Evolutionary conservation across 768 basidiomycete species (phyloP).

Genomic region (Mycena amicta): DNA sequence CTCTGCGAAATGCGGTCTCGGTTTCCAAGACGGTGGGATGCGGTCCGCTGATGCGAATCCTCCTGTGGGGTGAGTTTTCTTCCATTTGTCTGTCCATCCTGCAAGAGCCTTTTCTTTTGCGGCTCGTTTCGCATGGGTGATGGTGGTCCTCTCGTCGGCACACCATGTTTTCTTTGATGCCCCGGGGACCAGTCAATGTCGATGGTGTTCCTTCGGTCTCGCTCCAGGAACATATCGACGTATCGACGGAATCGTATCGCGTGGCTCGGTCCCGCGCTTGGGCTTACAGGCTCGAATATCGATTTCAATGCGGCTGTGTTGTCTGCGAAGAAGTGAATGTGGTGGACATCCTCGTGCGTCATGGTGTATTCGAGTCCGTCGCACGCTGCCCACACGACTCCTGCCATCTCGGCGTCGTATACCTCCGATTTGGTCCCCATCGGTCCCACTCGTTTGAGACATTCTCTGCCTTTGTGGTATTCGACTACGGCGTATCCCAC

Average conservation of each 20-base stretch:
- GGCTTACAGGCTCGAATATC: conserved; percentile 24
- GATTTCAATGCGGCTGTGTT: conserved; percentile 24
- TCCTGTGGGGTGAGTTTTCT: not conserved
- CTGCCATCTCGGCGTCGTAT: conserved; percentile 31
- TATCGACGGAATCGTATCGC: conserved; percentile 2
- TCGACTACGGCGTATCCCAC: conserved; percentile 12
- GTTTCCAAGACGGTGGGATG: not conserved
- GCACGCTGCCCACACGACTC: conserved; percentile 20
- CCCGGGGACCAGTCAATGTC: conserved; percentile 13
- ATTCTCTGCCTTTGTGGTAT: conserved; percentile 20
- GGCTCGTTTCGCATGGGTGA: not conserved
- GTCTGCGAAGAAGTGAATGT: conserved; percentile 29
- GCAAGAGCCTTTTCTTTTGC: not conserved
- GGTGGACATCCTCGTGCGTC: conserved; percentile 11
- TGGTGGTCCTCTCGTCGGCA: conserved; percentile 2
- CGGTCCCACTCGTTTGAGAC: conserved; percentile 14
- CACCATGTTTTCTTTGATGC: conserved; percentile 1
- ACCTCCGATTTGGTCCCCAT: conserved; percentile 30
- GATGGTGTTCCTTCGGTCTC: not conserved
- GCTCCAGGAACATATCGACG: not conserved
- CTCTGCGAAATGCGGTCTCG: not conserved
- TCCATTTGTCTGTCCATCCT: conserved; percentile 1
- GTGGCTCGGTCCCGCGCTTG: conserved; percentile 14
- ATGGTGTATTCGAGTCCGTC: conserved; percentile 7
- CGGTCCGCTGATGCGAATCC: not conserved